A percentile compares a stretch with the other conserved stretches of the same genome.
Conservation (phyloP, 2,329 filamentous ascomycete genomes). For the Diaporthe capsici region DNA sequence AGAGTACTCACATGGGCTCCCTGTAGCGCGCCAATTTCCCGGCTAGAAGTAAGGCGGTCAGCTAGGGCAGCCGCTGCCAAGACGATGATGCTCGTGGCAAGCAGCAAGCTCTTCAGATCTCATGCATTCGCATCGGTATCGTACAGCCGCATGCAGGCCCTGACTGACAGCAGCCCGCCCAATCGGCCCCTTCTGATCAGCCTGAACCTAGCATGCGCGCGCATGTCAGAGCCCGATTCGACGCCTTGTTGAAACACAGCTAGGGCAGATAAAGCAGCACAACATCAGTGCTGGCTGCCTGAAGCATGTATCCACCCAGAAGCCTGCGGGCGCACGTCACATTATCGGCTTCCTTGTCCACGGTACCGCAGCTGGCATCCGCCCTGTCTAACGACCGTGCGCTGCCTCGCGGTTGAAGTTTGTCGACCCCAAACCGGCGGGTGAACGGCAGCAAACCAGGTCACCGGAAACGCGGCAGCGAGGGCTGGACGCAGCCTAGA, state of each 20-base stretch:
- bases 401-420: neutral
- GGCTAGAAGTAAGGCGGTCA: neutral
- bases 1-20: neutral
- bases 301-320: neutral
- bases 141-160: neutral
- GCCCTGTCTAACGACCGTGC: neutral
- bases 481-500: too few species aligned
- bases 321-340: neutral
- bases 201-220: neutral
- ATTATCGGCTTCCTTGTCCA: neutral
- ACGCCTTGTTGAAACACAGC: conserved; percentile 13
- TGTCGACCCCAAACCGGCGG: neutral
- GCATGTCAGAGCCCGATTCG: neutral
- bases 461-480: neutral
- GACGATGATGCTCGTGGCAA: neutral
- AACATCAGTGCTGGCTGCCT: neutral
- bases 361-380: neutral
- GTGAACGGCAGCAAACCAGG: neutral
- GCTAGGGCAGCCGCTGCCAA: neutral
- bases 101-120: neutral
- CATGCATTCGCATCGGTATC: neutral
- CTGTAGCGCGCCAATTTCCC: neutral
- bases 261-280: neutral
- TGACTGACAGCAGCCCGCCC: neutral
- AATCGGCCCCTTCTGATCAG: neutral